phyloP scores from a whole-genome alignment of 2,329 filamentous ascomycete species.

The Diaporthe longicolla region DNA sequence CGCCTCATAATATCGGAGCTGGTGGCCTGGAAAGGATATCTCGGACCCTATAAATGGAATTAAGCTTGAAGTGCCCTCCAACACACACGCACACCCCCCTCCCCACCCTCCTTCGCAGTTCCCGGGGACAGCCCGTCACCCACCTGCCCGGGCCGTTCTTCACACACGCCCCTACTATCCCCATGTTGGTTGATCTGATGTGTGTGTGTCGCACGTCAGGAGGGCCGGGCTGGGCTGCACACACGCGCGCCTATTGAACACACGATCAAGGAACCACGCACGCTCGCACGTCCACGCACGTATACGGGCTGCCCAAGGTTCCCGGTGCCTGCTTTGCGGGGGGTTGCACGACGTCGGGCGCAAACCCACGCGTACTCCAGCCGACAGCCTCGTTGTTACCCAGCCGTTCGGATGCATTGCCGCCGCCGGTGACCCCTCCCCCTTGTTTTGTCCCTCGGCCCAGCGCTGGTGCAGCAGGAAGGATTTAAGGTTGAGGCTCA shows the following conservation, averaged over 20 bases:
- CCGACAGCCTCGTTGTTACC: not conserved
- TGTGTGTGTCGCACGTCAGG: not conserved
- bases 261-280: no score
- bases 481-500: slow-evolving; percentile 36
- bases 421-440: not conserved
- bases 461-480: not conserved
- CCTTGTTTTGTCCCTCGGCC: not conserved
- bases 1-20: not conserved
- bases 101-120: no score
- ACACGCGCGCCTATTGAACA: not conserved
- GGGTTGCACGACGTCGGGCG: not conserved
- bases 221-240: no score
- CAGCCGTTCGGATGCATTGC: slow-evolving; percentile 5
- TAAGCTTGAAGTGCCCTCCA: slow-evolving; percentile 1
- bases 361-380: slow-evolving; percentile 10
- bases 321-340: not conserved
- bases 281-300: not conserved
- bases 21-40: not conserved
- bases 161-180: not conserved
- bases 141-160: slow-evolving; percentile 16
- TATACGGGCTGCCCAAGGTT: not conserved
- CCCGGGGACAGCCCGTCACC: not conserved
- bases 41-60: slow-evolving; percentile 13
- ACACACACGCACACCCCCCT: no score
- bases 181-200: no score